Evolutionary conservation across 2,329 filamentous ascomycete species (phyloP).

Genomic region (Xylogone sp.): DNA sequence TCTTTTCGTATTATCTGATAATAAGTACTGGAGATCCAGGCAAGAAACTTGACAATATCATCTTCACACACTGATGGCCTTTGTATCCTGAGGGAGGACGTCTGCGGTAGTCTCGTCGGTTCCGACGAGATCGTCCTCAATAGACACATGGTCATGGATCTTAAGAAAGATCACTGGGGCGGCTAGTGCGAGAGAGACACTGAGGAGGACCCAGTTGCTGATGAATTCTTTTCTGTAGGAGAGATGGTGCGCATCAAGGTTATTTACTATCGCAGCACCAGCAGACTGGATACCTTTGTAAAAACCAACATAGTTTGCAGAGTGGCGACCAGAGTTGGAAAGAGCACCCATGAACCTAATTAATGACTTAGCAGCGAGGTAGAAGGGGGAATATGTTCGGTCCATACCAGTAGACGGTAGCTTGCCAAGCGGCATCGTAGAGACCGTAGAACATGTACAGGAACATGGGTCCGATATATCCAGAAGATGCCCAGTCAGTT

Average conservation of each 20-base stretch:
- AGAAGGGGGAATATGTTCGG: slow-evolving; percentile 56
- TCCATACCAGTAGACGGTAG: slow-evolving; percentile 74
- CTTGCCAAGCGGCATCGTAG: slow-evolving; percentile 86
- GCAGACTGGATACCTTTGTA: slow-evolving; percentile 86
- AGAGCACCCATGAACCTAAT: slow-evolving; percentile 89
- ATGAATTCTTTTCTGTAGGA: slow-evolving; percentile 70
- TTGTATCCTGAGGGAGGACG: too few species aligned
- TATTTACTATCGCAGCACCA: slow-evolving; percentile 70
- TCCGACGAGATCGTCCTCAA: slow-evolving; percentile 80
- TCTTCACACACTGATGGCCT: too few species aligned
- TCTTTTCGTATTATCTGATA: too few species aligned
- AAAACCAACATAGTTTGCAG: slow-evolving; percentile 84
- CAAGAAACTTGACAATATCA: too few species aligned
- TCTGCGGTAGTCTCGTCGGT: slow-evolving; percentile 79
- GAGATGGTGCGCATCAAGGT: slow-evolving; percentile 57
- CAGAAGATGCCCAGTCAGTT: slow-evolving; percentile 60
- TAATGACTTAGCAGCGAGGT: slow-evolving; percentile 27
- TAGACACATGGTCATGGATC: slow-evolving; percentile 70
- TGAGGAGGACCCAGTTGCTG: slow-evolving; percentile 70
- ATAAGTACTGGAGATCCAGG: too few species aligned
- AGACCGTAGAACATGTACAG: slow-evolving; percentile 86
- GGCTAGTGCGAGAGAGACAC: slow-evolving; percentile 69
- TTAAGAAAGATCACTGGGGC: slow-evolving; percentile 72
- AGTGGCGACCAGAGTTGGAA: slow-evolving; percentile 83
- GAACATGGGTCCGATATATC: slow-evolving; percentile 74